Evolutionary conservation across 495 filamentous ascomycete genomes (phyloP), one percentile per base, ranked within the genome.

Genomic region (Trichoderma gamsii): DNA sequence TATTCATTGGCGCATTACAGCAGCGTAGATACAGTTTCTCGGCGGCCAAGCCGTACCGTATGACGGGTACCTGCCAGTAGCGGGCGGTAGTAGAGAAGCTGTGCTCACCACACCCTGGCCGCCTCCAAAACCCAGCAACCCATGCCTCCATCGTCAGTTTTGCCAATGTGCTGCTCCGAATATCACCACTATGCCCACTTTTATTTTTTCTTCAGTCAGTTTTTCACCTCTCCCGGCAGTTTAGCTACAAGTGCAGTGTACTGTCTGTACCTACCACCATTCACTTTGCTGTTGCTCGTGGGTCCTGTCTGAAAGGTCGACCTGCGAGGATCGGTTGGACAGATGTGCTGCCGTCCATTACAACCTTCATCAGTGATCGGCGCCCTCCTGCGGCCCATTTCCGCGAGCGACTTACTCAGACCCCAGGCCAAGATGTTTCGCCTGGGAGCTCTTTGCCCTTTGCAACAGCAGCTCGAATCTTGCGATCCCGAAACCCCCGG

Each of bases 291-390:
- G 4, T 49, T 7, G 44, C 44, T 49, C 44, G 44, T 49, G 44
- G 44, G 44, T 49, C 44, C n/a, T 25, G 51, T 56, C 18, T 25
- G 23, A 16, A 21, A 13, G 4, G 25, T 16, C 56, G 27, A n/a
- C 44, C 44, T 49, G n/a, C 44, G 56, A 61, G 16, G 56, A 29
- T 29, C 23, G 56, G 56, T 61, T 61, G 56, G 56, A 61, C 25
- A 15, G 56, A 61, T 61, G 16, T 29, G 56, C 56, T 32, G 23
- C 56, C 56, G 27, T 29, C 56, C 56, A 29, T 61, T 61, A 61
- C 56, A 11, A 61, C 4, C 56, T 32, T 61, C 56, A 15, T 1
- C 23, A 61, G 56, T 25, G 56, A 61, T 61, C 56, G 16, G 56
- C 56, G 56, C 51, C n/a, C 44, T 49, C 35, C 35, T 38, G 35